phyloP scores from a whole-genome alignment of 2,329 filamentous ascomycete species.

The Fusarium verrucosum region DNA sequence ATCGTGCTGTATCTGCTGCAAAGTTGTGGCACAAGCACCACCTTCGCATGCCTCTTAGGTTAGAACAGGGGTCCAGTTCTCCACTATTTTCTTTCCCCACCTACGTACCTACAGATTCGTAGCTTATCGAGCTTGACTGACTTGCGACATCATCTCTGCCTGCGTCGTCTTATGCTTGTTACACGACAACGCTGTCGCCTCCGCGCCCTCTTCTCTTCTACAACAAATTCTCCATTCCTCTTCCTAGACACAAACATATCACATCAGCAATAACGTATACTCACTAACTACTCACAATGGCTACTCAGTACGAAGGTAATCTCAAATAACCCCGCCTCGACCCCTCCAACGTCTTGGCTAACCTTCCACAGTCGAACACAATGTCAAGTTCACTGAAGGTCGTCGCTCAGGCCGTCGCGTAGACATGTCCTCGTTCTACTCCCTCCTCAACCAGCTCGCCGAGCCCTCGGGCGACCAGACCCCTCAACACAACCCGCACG shows the following conservation, averaged over 20 bases:
- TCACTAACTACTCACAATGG: slow-evolving; percentile 53
- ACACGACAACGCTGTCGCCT: slow-evolving; percentile 22
- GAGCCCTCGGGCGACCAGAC: slow-evolving; percentile 48
- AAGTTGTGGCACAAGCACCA: neutral
- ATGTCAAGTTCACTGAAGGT: slow-evolving; percentile 59
- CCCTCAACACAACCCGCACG: slow-evolving; percentile 62
- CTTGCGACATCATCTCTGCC: slow-evolving; percentile 39
- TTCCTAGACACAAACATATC: neutral
- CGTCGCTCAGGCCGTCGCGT: slow-evolving; percentile 60
- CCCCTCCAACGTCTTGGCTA: slow-evolving; percentile 9
- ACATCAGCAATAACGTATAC: neutral
- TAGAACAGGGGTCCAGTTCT: slow-evolving; percentile 6
- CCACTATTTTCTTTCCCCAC: slow-evolving; percentile 17
- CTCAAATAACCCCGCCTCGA: slow-evolving; percentile 5
- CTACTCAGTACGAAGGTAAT: slow-evolving; percentile 66
- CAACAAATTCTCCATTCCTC: neutral
- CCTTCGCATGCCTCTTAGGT: neutral
- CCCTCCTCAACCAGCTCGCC: slow-evolving; percentile 64
- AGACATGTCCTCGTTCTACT: slow-evolving; percentile 71
- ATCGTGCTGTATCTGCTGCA: neutral
- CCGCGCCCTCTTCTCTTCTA: neutral
- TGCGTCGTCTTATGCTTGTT: slow-evolving; percentile 7
- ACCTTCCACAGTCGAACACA: slow-evolving; percentile 68
- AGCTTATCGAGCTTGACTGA: slow-evolving; percentile 22
- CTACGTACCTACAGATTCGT: too few species aligned